These are phyloP conservation scores for Grigorovia humatica DNA, from an alignment of 805 yeast species.

Conservation along the genomic window DNA sequence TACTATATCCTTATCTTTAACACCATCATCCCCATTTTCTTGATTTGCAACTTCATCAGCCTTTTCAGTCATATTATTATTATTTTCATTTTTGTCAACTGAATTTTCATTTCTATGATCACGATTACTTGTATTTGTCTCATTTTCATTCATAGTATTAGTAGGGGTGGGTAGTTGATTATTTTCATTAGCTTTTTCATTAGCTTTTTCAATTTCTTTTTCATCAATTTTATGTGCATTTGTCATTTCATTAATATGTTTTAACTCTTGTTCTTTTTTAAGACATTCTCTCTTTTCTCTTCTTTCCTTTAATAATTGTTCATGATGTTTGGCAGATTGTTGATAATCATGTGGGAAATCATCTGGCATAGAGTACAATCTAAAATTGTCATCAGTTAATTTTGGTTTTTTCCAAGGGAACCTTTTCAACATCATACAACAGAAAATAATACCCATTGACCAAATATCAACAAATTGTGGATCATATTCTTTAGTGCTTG, in stretches of 20 bases:
- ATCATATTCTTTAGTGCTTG: conserved; percentile 44
- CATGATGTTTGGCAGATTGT: conserved; percentile 64
- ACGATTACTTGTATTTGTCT: neutral
- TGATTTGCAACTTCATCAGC: neutral
- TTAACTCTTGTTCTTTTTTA: neutral
- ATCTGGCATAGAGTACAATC: conserved; percentile 53
- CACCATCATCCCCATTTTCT: conserved; percentile 1
- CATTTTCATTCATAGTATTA: neutral
- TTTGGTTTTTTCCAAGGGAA: conserved; percentile 81
- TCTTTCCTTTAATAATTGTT: conserved; percentile 45
- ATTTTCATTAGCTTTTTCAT: neutral
- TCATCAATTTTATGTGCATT: neutral
- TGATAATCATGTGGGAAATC: conserved; percentile 69
- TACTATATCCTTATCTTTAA: neutral
- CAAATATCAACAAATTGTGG: conserved; percentile 75
- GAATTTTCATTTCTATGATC: neutral
- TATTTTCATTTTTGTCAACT: neutral
- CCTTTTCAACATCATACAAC: conserved; percentile 77
- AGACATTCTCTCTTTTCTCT: conserved; percentile 11
- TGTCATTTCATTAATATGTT: neutral
- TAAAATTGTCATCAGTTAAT: conserved; percentile 57
- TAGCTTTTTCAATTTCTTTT: neutral
- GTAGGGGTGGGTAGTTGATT: conserved; percentile 5
- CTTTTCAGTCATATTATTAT: conserved; percentile 1
- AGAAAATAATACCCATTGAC: conserved; percentile 76